These are phyloP conservation scores for Fusarium pseudocircinatum DNA, from an alignment of 2,329 filamentous ascomycete genomes.

Conservation along the genomic window DNA sequence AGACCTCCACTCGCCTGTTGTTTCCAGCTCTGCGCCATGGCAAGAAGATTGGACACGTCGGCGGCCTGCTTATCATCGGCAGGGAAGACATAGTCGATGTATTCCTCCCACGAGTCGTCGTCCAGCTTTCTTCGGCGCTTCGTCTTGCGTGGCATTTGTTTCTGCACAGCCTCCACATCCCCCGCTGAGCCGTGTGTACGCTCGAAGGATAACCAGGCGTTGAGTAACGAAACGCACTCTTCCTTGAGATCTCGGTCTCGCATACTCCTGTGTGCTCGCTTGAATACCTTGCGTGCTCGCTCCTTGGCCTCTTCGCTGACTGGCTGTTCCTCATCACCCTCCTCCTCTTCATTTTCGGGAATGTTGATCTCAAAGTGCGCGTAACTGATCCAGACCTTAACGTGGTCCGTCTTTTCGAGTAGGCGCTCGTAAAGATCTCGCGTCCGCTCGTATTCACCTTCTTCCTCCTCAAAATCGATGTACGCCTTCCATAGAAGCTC, in stretches of 20 bases:
- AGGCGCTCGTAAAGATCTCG: constrained; percentile 88
- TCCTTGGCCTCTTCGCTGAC: constrained; percentile 86
- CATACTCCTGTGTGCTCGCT: constrained; percentile 85
- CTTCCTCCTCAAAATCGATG: constrained; percentile 98
- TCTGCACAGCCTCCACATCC: constrained; percentile 84
- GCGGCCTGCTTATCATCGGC: constrained; percentile 89
- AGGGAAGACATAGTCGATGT: constrained; percentile 96
- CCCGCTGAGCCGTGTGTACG: constrained; percentile 79
- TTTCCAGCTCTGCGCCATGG: constrained; percentile 91
- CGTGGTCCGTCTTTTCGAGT: constrained; percentile 93
- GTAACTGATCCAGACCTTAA: constrained; percentile 99
- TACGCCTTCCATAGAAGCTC: constrained; percentile 98
- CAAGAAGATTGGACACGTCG: constrained; percentile 83
- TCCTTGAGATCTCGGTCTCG: constrained; percentile 91
- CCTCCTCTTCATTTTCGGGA: constrained; percentile 74
- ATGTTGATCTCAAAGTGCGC: constrained; percentile 98
- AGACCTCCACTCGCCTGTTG: constrained; percentile 63
- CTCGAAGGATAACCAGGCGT: constrained; percentile 94
- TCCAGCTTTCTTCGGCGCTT: constrained; percentile 94
- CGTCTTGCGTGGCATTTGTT: constrained; percentile 91
- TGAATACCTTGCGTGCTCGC: constrained; percentile 84
- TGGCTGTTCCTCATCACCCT: constrained; percentile 70
- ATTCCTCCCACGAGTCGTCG: constrained; percentile 93
- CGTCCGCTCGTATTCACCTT: constrained; percentile 87
- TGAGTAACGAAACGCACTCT: constrained; percentile 90